phyloP scores from a whole-genome alignment of 2,329 filamentous ascomycete species.

The Plenodomus lindquistii region DNA sequence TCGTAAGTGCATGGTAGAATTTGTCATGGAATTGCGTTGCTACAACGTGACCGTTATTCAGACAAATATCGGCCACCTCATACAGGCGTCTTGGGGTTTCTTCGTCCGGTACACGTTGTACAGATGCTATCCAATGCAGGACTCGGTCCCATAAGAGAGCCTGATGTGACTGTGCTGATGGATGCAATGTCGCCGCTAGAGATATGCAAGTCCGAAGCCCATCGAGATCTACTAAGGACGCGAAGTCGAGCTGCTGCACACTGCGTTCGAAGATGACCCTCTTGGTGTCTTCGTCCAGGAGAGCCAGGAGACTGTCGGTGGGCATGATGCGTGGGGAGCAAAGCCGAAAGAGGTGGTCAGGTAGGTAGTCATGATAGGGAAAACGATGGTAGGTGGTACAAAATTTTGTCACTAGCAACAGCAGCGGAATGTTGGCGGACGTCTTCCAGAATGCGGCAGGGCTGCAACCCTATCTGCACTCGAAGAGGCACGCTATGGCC shows the following conservation, averaged over 20 bases:
- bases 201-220: slow-evolving; percentile 23
- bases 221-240: slow-evolving; percentile 21
- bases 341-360: too few species aligned
- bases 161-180: not conserved
- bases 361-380: too few species aligned
- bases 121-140: slow-evolving; percentile 1
- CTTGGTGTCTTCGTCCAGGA: slow-evolving; percentile 25
- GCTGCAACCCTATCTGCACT: not conserved
- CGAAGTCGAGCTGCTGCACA: slow-evolving; percentile 20
- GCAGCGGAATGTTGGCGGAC: not conserved
- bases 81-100: slow-evolving; percentile 23
- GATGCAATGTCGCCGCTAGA: not conserved
- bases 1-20: slow-evolving; percentile 1
- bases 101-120: slow-evolving; percentile 14
- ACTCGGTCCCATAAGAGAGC: slow-evolving; percentile 16
- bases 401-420: not conserved
- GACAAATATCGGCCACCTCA: slow-evolving; percentile 28
- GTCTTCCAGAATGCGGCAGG: not conserved
- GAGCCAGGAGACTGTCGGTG: slow-evolving; percentile 24
- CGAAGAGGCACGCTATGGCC: not conserved
- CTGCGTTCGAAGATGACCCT: slow-evolving; percentile 27
- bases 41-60: slow-evolving; percentile 20
- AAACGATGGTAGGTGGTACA: too few species aligned
- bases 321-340: slow-evolving; percentile 6
- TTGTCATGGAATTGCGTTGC: slow-evolving; percentile 13